Evolutionary conservation across 2,329 filamentous ascomycete genomes (phyloP).

Genomic region (Aureobasidium vineae): DNA sequence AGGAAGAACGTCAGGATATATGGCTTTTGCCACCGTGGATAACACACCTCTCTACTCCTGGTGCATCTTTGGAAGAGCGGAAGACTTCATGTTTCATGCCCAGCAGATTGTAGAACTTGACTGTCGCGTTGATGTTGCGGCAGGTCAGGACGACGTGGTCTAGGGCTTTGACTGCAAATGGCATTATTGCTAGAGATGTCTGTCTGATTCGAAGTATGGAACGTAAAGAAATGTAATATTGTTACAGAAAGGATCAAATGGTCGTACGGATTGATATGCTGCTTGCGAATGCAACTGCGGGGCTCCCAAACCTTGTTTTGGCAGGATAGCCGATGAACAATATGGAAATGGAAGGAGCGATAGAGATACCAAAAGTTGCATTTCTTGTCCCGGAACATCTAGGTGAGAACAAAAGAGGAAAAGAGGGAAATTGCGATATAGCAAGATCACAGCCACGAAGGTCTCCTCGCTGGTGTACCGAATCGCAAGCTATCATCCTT

Average conservation of each 20-base stretch:
- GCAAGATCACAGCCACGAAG: slow-evolving; percentile 10
- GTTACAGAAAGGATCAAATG: neutral
- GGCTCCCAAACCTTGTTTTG: neutral
- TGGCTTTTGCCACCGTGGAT: no score
- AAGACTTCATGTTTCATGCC: slow-evolving; percentile 59
- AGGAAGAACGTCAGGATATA: no score
- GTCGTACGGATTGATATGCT: neutral
- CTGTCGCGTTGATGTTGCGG: slow-evolving; percentile 49
- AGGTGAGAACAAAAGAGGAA: neutral
- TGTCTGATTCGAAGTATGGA: slow-evolving; percentile 49
- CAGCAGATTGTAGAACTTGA: slow-evolving; percentile 57
- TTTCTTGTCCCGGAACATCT: no score
- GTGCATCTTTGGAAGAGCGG: slow-evolving; percentile 36
- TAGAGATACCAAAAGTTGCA: neutral
- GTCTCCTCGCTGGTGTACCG: slow-evolving; percentile 3
- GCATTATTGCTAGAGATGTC: slow-evolving; percentile 49
- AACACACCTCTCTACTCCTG: slow-evolving; percentile 23
- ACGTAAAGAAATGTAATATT: neutral
- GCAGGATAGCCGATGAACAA: no score
- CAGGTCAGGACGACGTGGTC: slow-evolving; percentile 64
- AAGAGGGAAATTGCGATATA: neutral
- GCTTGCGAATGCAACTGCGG: neutral
- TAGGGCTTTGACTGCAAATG: slow-evolving; percentile 45
- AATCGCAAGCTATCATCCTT: neutral
- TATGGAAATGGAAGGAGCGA: neutral